phyloP scores from a whole-genome alignment of 2,329 filamentous ascomycete species.

The Botrytis paeoniae region DNA sequence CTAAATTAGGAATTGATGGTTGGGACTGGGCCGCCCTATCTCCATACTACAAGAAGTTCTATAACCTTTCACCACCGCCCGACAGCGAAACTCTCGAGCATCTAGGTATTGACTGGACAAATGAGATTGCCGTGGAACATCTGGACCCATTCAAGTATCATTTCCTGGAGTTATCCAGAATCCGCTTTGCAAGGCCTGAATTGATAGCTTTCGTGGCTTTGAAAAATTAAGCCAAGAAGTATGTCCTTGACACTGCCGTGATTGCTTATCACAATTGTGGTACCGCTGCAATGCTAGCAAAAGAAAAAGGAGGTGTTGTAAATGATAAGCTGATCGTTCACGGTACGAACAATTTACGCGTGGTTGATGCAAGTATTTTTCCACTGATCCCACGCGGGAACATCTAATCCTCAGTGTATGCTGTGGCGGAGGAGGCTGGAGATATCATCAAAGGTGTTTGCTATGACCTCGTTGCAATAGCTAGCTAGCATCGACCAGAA shows the following conservation, averaged over 20 bases:
- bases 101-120: constrained; percentile 15
- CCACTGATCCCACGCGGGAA: not conserved
- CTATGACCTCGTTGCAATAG: not conserved
- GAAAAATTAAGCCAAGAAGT: constrained; percentile 13
- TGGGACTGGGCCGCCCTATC: constrained; percentile 38
- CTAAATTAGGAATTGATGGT: constrained; percentile 43
- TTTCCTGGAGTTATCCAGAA: constrained; percentile 12
- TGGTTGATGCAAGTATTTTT: constrained; percentile 23
- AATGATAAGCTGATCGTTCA: constrained; percentile 23
- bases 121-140: constrained; percentile 9
- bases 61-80: constrained; percentile 9
- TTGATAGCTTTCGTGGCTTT: constrained; percentile 9
- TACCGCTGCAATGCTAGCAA: constrained; percentile 11
- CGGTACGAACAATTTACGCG: constrained; percentile 18
- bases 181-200: constrained; percentile 13
- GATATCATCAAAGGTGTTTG: not conserved
- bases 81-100: not conserved
- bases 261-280: constrained; percentile 8
- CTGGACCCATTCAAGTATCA: constrained; percentile 12
- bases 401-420: not conserved
- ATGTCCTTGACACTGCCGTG: not conserved
- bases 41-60: constrained; percentile 14
- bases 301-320: constrained; percentile 23
- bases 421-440: not conserved
- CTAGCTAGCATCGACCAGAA: not conserved